Evolutionary conservation across 2,329 filamentous ascomycete species (phyloP), one percentile per base, ranked within the genome.

Genomic region (Aspergillus sojae): DNA sequence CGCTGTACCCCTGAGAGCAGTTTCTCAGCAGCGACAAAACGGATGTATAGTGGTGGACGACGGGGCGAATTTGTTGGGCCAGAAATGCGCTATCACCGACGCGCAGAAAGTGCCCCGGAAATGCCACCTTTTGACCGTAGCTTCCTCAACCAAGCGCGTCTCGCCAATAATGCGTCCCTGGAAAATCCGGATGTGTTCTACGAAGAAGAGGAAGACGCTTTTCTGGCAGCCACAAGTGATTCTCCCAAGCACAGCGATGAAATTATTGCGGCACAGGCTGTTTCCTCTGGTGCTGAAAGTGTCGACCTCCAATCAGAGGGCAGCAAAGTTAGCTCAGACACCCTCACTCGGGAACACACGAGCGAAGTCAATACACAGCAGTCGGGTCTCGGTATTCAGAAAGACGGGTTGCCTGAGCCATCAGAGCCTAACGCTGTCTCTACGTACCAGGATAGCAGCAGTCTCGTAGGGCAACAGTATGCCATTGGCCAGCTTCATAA

Each of bases 201-300:
- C 54, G 82, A 84, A 67, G 81, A 84, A 65, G 82, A 83, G 64
- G 82, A 83, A 62, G 81, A 83, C 69, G 80, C 79, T 11, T 82
- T 82, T 62, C 66, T 82, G 48, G 80, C 80, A 28, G 80, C 80
- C 28, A 74, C 71, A 14, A 74, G 71, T 45, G 71, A 77, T 52
- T 71, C 71, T 19, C 72, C 72, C 6, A 70, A 64, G 50, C 67
- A 67, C 10, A 65, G 60, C 45, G 66, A 67, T 32, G 66, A 65
- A 41, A 57, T 62, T 32, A 64, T 57, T 16, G 52, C 57, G 7
- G 57, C 59, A 14, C 41, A 64, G 10, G 57, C 54, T n/a, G 60
- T 64, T 21, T 19, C 32, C 19, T 45, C 66, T 19, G 63, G 63
- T 55, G 55, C 60, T 7, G 73, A 75, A 50, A 46, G 21, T 19